Conservation (phyloP, 176 grass and related monocot species). For the Saccharum spontaneum region DNA sequence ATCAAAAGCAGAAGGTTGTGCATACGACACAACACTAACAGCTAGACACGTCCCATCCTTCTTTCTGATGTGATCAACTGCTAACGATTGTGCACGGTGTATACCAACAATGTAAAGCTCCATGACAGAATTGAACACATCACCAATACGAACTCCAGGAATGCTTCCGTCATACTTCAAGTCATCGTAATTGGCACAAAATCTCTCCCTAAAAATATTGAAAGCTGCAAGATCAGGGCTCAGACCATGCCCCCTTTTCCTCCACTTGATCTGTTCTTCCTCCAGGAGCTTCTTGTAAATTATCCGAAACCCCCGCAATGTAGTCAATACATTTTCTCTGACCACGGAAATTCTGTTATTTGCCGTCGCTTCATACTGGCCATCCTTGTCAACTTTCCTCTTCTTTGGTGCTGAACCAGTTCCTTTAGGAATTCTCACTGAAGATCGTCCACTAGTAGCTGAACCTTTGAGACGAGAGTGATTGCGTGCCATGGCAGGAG, state of each 20-base stretch:
- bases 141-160: conserved; percentile 56
- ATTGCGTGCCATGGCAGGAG: background rate
- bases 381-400: background rate
- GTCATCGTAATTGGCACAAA: conserved; percentile 4
- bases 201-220: conserved; percentile 43
- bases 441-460: conserved; percentile 11
- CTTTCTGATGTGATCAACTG: conserved; percentile 54
- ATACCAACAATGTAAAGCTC: conserved; percentile 65
- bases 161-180: conserved; percentile 54
- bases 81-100: conserved; percentile 26
- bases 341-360: conserved; percentile 18
- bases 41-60: conserved; percentile 33
- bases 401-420: background rate
- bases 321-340: conserved; percentile 41
- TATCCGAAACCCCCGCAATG: conserved; percentile 49
- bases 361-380: background rate
- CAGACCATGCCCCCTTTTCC: background rate
- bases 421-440: background rate
- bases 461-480: conserved; percentile 16
- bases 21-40: conserved; percentile 56
- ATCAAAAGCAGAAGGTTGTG: conserved; percentile 24
- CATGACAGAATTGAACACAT: conserved; percentile 54
- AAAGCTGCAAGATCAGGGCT: conserved; percentile 54
- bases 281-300: conserved; percentile 49
- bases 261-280: conserved; percentile 44